Evolutionary conservation across 108 stramenopile genomes (phyloP).

Genomic region (Fragilaria crotonensis): DNA sequence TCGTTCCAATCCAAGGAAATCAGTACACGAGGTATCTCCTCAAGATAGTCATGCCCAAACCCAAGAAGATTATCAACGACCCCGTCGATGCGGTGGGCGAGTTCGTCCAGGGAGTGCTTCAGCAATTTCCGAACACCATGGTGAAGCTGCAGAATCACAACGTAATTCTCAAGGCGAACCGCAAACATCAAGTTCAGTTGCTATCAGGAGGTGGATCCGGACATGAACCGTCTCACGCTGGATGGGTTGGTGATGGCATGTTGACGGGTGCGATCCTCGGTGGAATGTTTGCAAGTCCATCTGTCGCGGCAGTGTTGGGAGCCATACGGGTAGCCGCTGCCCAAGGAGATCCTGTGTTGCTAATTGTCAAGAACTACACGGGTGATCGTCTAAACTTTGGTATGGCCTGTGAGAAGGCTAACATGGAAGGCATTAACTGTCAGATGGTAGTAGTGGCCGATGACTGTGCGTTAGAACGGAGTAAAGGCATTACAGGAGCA

Average conservation of each 20-base stretch:
- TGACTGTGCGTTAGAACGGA: conserved; percentile 86
- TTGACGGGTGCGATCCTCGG: conserved; percentile 94
- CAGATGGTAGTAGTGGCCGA: conserved; percentile 92
- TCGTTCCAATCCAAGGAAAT: no score
- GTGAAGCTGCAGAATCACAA: conserved; percentile 62
- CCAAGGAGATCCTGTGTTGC: conserved; percentile 41
- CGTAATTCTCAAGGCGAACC: conserved; percentile 39
- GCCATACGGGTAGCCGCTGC: conserved; percentile 84
- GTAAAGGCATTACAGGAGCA: conserved; percentile 92
- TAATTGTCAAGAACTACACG: conserved; percentile 99
- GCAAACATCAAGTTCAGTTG: conserved; percentile 35
- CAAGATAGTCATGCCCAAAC: no score
- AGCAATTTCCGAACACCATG: conserved; percentile 70
- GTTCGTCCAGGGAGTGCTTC: conserved; percentile 63
- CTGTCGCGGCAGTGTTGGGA: conserved; percentile 77
- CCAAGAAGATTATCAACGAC: conserved; percentile 83
- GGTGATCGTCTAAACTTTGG: conserved; percentile 98
- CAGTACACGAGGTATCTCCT: no score
- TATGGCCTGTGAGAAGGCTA: conserved; percentile 89
- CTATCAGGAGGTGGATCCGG: conserved; percentile 95
- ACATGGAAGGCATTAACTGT: conserved; percentile 52
- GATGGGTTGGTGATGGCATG: conserved; percentile 91
- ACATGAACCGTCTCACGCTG: conserved; percentile 97
- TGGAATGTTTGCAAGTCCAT: conserved; percentile 94
- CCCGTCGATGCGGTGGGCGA: conserved; percentile 62